Percentiles rank a stretch among this genome's conserved stretches.
phyloP scores from a whole-genome alignment of 83 land plant genomes.

The Isoetes engelmannii region DNA sequence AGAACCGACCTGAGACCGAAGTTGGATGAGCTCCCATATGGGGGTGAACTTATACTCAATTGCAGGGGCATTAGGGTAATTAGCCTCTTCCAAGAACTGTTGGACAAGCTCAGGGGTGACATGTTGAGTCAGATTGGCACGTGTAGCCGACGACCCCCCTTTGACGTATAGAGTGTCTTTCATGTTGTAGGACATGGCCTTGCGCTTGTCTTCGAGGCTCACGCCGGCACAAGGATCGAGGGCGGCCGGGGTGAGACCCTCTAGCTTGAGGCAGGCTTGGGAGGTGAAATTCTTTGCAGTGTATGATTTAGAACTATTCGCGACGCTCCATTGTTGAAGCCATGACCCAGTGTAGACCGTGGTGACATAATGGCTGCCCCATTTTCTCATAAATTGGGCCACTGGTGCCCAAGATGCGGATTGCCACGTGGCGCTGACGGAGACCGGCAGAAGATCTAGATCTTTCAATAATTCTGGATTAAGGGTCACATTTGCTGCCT shows the following conservation, averaged over 20 bases:
- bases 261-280: not conserved
- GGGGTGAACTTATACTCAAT: conserved; percentile 1
- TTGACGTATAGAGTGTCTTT: not conserved
- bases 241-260: not conserved
- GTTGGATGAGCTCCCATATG: not conserved
- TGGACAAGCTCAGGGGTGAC: not conserved
- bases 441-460: not conserved
- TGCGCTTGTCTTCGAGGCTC: not conserved
- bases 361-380: not conserved
- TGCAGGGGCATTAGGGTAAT: not conserved
- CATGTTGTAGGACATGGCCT: not conserved
- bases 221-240: not conserved
- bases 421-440: not conserved
- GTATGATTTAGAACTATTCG: not conserved
- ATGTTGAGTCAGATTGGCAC: not conserved
- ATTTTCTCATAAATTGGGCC: not conserved
- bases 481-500: not conserved
- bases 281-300: not conserved
- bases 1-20: not conserved
- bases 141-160: not conserved
- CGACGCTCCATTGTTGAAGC: not conserved
- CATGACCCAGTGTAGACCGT: not conserved
- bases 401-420: not conserved
- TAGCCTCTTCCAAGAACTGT: not conserved
- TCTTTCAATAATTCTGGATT: not conserved